These are phyloP conservation scores for Clitocybe nebularis DNA, from an alignment of 1,284 basidiomycete genomes.

Conservation along the genomic window DNA sequence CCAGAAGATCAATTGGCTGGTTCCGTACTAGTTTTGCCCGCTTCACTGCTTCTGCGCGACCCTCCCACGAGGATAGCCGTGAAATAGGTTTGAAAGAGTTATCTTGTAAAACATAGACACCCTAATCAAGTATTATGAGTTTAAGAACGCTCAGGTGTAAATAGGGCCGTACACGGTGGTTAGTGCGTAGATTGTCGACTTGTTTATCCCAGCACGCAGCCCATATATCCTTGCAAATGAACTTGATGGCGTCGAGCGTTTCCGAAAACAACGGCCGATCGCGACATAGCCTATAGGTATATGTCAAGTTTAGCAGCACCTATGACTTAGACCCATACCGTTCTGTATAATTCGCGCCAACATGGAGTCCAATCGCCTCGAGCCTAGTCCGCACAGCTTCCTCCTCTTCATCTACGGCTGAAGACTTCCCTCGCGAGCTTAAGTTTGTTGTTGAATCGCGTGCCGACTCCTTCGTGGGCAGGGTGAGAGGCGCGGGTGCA, in stretches of 20 bases:
- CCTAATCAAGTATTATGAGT: conserved; percentile 41
- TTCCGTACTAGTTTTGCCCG: conserved; percentile 70
- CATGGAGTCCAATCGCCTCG: conserved; percentile 82
- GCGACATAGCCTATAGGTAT: conserved; percentile 57
- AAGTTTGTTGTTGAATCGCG: conserved; percentile 53
- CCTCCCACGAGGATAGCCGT: conserved; percentile 75
- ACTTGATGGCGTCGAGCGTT: conserved; percentile 90
- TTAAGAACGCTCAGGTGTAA: background rate
- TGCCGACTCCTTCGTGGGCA: conserved; percentile 38
- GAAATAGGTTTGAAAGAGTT: conserved; percentile 84
- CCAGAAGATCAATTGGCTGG: no score
- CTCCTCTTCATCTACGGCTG: conserved; percentile 61
- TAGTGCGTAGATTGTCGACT: conserved; percentile 92
- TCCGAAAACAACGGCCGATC: conserved; percentile 75
- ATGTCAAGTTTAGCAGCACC: conserved; percentile 4
- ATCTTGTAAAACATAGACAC: conserved; percentile 92
- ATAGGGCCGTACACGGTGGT: conserved; percentile 68
- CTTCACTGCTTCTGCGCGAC: conserved; percentile 69
- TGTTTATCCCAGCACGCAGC: conserved; percentile 86
- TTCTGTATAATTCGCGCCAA: conserved; percentile 84
- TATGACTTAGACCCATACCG: conserved; percentile 45
- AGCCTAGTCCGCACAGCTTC: conserved; percentile 66
- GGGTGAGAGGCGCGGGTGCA: conserved; percentile 33
- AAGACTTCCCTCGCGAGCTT: conserved; percentile 31
- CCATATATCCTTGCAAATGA: conserved; percentile 97